Percentiles rank a stretch among this genome's conserved stretches.
Evolutionary conservation across 2,329 filamentous ascomycete genomes (phyloP).

Genomic region (Zymoseptoria tritici): DNA sequence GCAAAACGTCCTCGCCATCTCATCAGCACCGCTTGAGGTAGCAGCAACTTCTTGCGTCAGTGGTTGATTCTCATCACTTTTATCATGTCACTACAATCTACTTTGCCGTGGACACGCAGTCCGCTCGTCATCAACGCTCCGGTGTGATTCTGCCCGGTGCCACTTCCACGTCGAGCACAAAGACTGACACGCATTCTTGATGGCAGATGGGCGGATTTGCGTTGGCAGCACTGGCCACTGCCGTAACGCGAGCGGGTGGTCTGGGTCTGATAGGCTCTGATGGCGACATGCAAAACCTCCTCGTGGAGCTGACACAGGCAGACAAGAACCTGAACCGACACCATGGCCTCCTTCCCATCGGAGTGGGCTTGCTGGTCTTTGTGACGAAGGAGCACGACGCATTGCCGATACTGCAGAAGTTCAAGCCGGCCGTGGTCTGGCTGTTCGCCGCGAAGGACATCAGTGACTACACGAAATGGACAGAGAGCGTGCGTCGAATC

Average conservation of each 20-base stretch:
- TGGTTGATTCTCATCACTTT: background rate
- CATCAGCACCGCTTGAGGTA: background rate
- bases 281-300: conserved; percentile 18
- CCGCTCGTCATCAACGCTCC: conserved; percentile 18
- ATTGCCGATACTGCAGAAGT: conserved; percentile 45
- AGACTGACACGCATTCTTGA: background rate
- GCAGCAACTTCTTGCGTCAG: background rate
- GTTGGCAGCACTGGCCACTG: conserved; percentile 49
- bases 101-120: conserved; percentile 11
- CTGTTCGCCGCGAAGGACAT: conserved; percentile 52
- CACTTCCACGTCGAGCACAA: background rate
- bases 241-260: conserved; percentile 48
- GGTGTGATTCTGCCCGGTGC: conserved; percentile 12
- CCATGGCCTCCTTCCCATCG: conserved; percentile 41
- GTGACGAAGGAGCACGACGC: conserved; percentile 33
- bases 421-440: conserved; percentile 56
- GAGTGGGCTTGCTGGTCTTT: conserved; percentile 56
- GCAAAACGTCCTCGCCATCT: background rate
- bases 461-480: conserved; percentile 32
- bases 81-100: conserved; percentile 3
- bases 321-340: conserved; percentile 6
- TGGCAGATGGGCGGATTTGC: conserved; percentile 39
- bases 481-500: conserved; percentile 23
- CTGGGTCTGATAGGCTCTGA: conserved; percentile 40
- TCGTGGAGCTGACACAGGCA: conserved; percentile 12